Evolutionary conservation across 2,329 filamentous ascomycete genomes (phyloP), one percentile per base, ranked within the genome.

Genomic region (Anisogramma anomala): DNA sequence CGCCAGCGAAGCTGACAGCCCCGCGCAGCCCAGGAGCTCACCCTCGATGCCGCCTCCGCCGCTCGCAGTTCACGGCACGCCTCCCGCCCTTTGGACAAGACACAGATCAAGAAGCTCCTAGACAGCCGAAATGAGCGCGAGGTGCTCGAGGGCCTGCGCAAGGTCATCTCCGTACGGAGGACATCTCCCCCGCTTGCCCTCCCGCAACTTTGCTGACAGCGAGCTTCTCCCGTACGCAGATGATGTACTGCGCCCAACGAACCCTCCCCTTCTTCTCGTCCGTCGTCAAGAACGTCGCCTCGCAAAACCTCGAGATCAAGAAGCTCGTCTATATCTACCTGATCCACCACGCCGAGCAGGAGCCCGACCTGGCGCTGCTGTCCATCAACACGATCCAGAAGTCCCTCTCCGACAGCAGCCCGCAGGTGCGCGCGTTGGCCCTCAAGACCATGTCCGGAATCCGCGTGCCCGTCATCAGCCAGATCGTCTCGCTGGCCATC

Each of bases 361-460:
- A 96, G 56, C 91, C 89, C 43, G 91, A 98, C 62, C 83, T 95
- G 33, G 88, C 91, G 15, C 74, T 98, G 27, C 74, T 98, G 33
- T 94, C 88, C 45, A 95, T 98, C 72, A 98, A 98, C 64, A 94
- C 91, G 6, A 96, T 98, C 53, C 91, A 98, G 58, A 96, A 95
- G 63, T 94, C 89, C 8, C 75, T 98, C 44, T 94, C 87, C 18
- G 91, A 98, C 62, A 71, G 80, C 43, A 95, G 88, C 58, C 85
- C 91, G 1, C 84, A 94, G 56, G 79, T 95, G 15, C 81, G 91
- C 50, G 86, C 89, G 17, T 80, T 98, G 54, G 91, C 91, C 0
- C 71, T 98, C 48, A 85, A 88, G 49, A 94, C 91, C 50, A 98
- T 98, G 89, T 93, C 88, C 0, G 87, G 86, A 10, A 96, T 98